Conservation (phyloP, 148 eudicot species). For the Rhododendron simsii region DNA sequence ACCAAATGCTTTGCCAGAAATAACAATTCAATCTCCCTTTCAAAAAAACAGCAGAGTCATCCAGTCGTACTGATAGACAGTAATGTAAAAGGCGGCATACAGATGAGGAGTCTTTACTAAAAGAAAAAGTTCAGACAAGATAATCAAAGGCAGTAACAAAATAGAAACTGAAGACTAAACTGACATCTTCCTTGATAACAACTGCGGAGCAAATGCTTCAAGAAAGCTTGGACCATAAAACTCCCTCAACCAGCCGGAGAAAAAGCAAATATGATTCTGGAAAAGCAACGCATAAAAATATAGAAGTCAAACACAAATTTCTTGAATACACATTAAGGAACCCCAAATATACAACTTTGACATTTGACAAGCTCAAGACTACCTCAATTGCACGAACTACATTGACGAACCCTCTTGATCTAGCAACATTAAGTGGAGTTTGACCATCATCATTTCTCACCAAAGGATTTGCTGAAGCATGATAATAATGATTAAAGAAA, state of each 20-base stretch:
- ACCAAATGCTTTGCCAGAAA: neutral
- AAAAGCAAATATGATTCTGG: slow-evolving; percentile 46
- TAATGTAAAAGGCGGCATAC: neutral
- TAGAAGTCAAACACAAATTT: neutral
- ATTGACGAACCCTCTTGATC: slow-evolving; percentile 39
- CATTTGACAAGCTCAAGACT: slow-evolving; percentile 2
- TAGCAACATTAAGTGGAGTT: slow-evolving; percentile 55
- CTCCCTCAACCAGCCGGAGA: slow-evolving; percentile 50
- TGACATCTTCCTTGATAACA: slow-evolving; percentile 49
- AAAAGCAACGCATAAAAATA: neutral
- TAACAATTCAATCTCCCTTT: neutral
- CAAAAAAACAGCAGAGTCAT: neutral
- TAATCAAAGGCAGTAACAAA: neutral
- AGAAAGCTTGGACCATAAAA: slow-evolving; percentile 41
- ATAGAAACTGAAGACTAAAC: slow-evolving; percentile 17
- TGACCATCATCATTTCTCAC: slow-evolving; percentile 53
- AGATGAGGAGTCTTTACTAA: neutral
- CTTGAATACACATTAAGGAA: neutral
- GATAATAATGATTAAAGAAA: neutral
- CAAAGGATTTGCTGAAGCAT: slow-evolving; percentile 45
- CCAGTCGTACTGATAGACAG: neutral
- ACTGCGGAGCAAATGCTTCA: slow-evolving; percentile 43
- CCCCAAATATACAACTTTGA: neutral
- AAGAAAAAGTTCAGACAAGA: neutral
- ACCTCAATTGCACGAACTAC: slow-evolving; percentile 65